Evolutionary conservation across 2,329 filamentous ascomycete genomes (phyloP), one percentile per base, ranked within the genome.

Genomic region (Phyllachora maydis): DNA sequence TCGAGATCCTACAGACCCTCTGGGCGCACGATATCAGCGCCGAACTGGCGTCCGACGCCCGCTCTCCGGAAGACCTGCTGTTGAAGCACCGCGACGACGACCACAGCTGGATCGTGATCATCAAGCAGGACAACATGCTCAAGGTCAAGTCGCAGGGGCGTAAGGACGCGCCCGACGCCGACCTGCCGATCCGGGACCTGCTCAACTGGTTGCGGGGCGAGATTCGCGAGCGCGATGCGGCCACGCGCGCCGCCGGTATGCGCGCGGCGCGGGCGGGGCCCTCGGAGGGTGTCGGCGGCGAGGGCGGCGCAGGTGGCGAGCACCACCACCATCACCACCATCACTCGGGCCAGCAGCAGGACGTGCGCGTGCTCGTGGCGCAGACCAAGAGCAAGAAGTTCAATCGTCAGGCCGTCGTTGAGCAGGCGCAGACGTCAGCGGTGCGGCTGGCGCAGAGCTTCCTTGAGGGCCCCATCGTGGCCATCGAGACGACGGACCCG

Each of bases 361-460:
- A 85, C 26, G 82, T 95, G 21, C 72, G 76, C 29, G 73, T 95
- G n/a, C 59, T 93, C 4, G 63, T 82, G 5, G 68, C 77, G 1
- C 73, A 78, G 27, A 83, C 81, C 23, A 70, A 73, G 36, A 81
- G 72, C 45, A 93, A 92, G 49, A 95, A 93, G 52, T 77, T 75
- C 32, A 93, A 92, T 47, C 70, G 85, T 25, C 70, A 71, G 39
- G 72, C 72, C 14, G 81, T 95, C 23, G 71, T 93, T 22, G 79
- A 91, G 42, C 75, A 83, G 33, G 73, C 73, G 30, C 67, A 67
- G 46, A 43, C 41, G 27, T 58, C 53, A 32, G 57, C 56, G 4
- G 58, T 65, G 15, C 65, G 63, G 26, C 56, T 83, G 17, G 60
- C 81, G 8, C 65, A 73, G 16, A 65, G 64, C 4, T 81, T 81